Evolutionary conservation across 2,329 filamentous ascomycete genomes (phyloP).

Genomic region (Chalara sp.): DNA sequence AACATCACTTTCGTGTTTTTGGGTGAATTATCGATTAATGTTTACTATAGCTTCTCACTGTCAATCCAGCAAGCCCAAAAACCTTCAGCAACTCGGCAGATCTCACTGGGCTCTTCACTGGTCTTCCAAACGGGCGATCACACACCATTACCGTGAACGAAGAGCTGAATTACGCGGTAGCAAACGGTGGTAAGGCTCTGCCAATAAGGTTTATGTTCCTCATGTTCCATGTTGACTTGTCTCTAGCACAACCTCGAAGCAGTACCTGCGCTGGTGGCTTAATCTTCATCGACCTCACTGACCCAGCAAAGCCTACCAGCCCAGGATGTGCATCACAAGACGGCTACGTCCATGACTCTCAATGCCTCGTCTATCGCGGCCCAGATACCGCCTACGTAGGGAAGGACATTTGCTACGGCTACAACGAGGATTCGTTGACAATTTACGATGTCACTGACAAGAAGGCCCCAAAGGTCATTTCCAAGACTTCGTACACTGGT

Average conservation of each 20-base stretch:
- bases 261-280: constrained; percentile 37
- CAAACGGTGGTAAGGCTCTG: constrained; percentile 24
- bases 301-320: constrained; percentile 37
- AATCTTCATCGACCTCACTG: constrained; percentile 42
- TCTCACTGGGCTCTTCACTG: neutral
- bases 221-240: no score
- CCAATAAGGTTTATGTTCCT: no score
- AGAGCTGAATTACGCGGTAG: constrained; percentile 28
- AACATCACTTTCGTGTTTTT: no score
- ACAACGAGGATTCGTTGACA: constrained; percentile 31
- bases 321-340: constrained; percentile 41
- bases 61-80: neutral
- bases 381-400: constrained; percentile 16
- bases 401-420: constrained; percentile 15
- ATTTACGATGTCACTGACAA: constrained; percentile 37
- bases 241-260: constrained; percentile 20
- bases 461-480: constrained; percentile 32
- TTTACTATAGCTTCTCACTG: neutral
- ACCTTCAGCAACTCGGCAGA: neutral
- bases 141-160: constrained; percentile 37
- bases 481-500: constrained; percentile 41
- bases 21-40: no score
- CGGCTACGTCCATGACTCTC: constrained; percentile 28
- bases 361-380: constrained; percentile 26
- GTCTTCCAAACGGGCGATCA: constrained; percentile 24